Conservation (phyloP, 148 eudicot genomes). For the Cornus florida region DNA sequence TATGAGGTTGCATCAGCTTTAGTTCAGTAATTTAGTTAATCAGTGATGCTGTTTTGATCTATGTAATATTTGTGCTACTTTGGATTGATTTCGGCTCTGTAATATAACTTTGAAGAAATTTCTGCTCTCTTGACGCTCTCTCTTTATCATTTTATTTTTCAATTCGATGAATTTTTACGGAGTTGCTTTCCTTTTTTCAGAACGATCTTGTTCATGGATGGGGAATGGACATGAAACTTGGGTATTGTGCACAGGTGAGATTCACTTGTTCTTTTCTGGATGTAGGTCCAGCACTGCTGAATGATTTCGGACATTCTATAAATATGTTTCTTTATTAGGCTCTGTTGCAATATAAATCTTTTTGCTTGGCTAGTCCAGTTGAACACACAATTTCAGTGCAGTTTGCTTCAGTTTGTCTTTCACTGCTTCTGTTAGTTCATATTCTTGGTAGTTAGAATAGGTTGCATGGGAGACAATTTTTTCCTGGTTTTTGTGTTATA, state of each 20-base stretch:
- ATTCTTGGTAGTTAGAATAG: too few species aligned
- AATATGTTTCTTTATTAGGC: not conserved
- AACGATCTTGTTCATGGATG: conserved; percentile 99
- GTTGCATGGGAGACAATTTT: too few species aligned
- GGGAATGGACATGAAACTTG: conserved; percentile 99
- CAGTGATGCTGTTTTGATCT: not conserved
- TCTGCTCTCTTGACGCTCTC: not conserved
- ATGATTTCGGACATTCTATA: not conserved
- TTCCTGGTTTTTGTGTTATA: too few species aligned
- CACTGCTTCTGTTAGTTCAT: not conserved
- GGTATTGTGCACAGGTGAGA: conserved; percentile 94
- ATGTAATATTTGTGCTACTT: not conserved
- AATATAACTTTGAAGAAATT: not conserved
- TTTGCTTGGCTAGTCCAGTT: too few species aligned
- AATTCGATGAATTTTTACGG: not conserved
- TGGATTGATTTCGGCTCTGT: not conserved
- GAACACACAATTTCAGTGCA: not conserved
- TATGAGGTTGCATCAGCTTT: not conserved
- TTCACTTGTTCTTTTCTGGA: not conserved
- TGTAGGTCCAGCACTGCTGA: not conserved
- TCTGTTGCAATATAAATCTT: too few species aligned
- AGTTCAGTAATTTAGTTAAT: not conserved
- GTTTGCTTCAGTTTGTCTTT: not conserved
- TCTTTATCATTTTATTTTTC: not conserved
- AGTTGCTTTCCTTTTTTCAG: conserved; percentile 39